Percentiles rank a stretch among this genome's conserved stretches.
Evolutionary conservation across 2,329 filamentous ascomycete genomes (phyloP).

Genomic region (Volutella citrinella): DNA sequence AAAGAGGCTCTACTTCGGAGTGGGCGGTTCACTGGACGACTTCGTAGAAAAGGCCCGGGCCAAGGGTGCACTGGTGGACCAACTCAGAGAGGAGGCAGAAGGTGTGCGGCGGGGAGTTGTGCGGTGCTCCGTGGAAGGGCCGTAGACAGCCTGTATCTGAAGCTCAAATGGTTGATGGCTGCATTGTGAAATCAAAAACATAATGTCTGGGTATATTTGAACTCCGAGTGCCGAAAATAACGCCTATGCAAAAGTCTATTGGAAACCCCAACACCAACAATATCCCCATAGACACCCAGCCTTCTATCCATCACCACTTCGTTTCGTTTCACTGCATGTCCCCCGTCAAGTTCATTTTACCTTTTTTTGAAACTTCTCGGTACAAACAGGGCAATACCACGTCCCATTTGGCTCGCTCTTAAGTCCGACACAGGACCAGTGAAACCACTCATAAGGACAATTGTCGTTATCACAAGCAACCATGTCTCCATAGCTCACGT

Average conservation of each 20-base stretch:
- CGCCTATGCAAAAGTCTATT: slow-evolving; percentile 4
- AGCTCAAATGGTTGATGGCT: slow-evolving; percentile 4
- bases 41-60: slow-evolving; percentile 55
- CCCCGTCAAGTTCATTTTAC: too few relatives aligned
- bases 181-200: neutral
- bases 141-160: too few relatives aligned
- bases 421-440: slow-evolving; percentile 72
- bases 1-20: slow-evolving; percentile 80
- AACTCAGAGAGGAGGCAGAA: slow-evolving; percentile 56
- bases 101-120: slow-evolving; percentile 63
- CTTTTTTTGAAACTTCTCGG: slow-evolving; percentile 48
- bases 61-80: slow-evolving; percentile 46
- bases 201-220: neutral
- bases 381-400: slow-evolving; percentile 66
- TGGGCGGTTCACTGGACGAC: slow-evolving; percentile 77
- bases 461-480: slow-evolving; percentile 83
- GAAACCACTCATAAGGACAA: slow-evolving; percentile 84
- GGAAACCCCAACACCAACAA: slow-evolving; percentile 1
- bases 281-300: neutral
- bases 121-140: slow-evolving; percentile 38
- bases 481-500: slow-evolving; percentile 84
- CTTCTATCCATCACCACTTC: neutral
- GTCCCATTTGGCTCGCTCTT: slow-evolving; percentile 66
- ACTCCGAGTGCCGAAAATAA: slow-evolving; percentile 1
- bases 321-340: too few relatives aligned